Evolutionary conservation across 2,329 filamentous ascomycete species (phyloP).

Genomic region (Colletotrichum graminicola): DNA sequence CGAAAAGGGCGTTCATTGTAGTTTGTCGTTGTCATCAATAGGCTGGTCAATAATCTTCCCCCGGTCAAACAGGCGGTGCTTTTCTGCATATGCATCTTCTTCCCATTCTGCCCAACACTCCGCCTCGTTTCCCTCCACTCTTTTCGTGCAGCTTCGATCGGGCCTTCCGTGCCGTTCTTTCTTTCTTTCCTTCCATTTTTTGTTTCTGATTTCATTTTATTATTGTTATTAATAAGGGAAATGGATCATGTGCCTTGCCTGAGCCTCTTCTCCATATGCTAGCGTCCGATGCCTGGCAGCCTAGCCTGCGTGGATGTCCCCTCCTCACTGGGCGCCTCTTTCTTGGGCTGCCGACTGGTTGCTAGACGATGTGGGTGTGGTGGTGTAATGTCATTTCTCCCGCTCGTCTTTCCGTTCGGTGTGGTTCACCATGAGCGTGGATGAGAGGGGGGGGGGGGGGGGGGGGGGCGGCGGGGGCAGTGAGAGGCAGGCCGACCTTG

Average conservation of each 20-base stretch:
- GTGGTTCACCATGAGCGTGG: background rate
- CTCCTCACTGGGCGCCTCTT: constrained; percentile 25
- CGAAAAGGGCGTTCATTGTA: background rate
- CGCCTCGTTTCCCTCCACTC: constrained; percentile 15
- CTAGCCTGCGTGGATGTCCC: constrained; percentile 33
- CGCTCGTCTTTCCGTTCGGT: background rate
- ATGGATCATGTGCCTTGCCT: constrained; percentile 2
- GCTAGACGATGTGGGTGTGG: background rate
- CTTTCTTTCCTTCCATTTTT: no score
- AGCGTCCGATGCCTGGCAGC: constrained; percentile 19
- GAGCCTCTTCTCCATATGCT: background rate
- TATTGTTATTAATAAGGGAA: background rate
- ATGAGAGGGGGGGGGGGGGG: background rate
- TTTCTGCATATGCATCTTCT: constrained; percentile 11
- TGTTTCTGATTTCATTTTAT: no score
- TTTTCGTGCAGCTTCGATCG: constrained; percentile 31
- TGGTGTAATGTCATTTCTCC: background rate
- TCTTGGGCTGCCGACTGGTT: constrained; percentile 9
- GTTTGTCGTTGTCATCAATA: background rate
- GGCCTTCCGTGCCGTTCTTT: constrained; percentile 11
- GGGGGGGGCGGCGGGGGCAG: background rate
- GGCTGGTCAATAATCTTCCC: background rate
- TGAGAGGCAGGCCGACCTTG: background rate
- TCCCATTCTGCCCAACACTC: background rate
- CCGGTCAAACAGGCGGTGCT: constrained; percentile 26